Evolutionary conservation across 176 grass and related monocot species (phyloP), one percentile per base, ranked within the genome.

Genomic region (Oryza longistaminata): DNA sequence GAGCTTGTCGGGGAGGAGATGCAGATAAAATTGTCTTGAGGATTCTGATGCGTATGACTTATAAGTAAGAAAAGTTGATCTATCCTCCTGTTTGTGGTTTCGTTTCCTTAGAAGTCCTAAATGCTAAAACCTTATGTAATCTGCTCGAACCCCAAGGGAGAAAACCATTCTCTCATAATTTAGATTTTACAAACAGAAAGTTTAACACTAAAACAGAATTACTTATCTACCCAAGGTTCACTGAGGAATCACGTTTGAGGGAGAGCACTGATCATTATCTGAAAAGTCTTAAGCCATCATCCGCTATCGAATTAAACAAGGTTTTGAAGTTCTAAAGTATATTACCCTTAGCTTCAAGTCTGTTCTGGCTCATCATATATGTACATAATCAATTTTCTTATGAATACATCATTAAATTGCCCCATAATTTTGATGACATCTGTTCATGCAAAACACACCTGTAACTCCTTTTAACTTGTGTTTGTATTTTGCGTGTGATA

Each of bases 1-100:
- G 80, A 78, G 42, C 76, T 88, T 76, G 85, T 86, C 42, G 83
- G 49, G 70, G 90, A 92, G 50, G 93, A 90, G 78, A 88, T 86
- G 75, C 50, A 40, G 26, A 78, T 84, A 26, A 90, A 74, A 81
- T 65, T 84, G 2, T 71, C 82, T 48, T 92, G 90, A 92, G 72
- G 68, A 19, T 86, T 71, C 42, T 53, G 33, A 62, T 50, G 42
- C n/a, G 43, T 77, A 16, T n/a, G 3, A 13, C 34, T 67, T 12
- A 45, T 12, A 45, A 83, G 80, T 19, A 45, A 40, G 55, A 73
- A 68, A 68, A 46, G 58, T 26, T 26, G 4, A 65, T 76, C 19
- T 44, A 77, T 17, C 31, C 65, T 76, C 19, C 19, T 68, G 14
- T 60, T 37, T 68, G n/a, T 12, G 35, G 12, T 64, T 74, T 25